Evolutionary conservation across 495 filamentous ascomycete species (phyloP).

Genomic region (Rhypophila decipiens): DNA sequence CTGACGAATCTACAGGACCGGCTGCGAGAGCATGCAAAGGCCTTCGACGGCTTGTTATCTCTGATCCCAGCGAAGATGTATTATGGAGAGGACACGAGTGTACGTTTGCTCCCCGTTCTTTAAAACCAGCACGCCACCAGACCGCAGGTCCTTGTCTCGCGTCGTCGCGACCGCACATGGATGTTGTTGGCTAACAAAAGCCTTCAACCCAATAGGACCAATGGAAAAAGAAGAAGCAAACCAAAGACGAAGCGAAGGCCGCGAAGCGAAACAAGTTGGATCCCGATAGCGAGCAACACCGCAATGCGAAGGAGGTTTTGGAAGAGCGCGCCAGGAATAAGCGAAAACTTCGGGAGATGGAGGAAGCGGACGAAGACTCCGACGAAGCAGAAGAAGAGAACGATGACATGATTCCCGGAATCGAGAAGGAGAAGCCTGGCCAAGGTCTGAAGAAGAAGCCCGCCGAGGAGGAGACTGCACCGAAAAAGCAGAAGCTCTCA

Average conservation of each 20-base stretch:
- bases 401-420: slow-evolving; percentile 27
- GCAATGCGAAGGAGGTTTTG: slow-evolving; percentile 78
- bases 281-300: slow-evolving; percentile 62
- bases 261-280: slow-evolving; percentile 80
- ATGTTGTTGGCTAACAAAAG: slow-evolving; percentile 11
- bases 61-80: slow-evolving; percentile 91
- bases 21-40: slow-evolving; percentile 73
- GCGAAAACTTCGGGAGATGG: slow-evolving; percentile 41
- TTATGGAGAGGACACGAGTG: slow-evolving; percentile 78
- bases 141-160: slow-evolving; percentile 9
- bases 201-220: slow-evolving; percentile 53
- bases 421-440: slow-evolving; percentile 49
- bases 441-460: slow-evolving; percentile 44
- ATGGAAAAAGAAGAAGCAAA: slow-evolving; percentile 84
- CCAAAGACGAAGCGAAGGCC: slow-evolving; percentile 70
- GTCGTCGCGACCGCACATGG: background rate
- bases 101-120: slow-evolving; percentile 44
- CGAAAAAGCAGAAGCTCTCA: slow-evolving; percentile 26
- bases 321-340: slow-evolving; percentile 72
- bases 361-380: slow-evolving; percentile 20
- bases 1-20: slow-evolving; percentile 68
- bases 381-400: slow-evolving; percentile 31
- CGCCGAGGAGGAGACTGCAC: slow-evolving; percentile 37
- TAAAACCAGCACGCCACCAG: background rate
- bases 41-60: slow-evolving; percentile 87